Conservation (phyloP, 768 basidiomycete genomes). For the Pisolithus tinctorius region DNA sequence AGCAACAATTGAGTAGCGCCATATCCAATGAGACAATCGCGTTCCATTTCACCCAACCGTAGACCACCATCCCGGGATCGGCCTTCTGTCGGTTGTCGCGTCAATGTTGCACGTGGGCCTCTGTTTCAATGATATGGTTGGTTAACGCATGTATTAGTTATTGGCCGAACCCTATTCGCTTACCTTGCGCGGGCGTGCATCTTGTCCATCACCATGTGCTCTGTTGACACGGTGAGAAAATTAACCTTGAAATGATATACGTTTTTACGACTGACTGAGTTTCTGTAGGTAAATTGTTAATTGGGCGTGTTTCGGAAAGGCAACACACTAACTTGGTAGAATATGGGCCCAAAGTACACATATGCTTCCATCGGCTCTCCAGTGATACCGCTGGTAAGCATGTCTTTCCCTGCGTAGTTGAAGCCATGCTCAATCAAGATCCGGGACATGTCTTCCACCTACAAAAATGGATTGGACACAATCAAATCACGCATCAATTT, state of each 20-base stretch:
- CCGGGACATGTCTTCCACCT: conserved; percentile 98
- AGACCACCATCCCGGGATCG: conserved; percentile 96
- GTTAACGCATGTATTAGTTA: conserved; percentile 8
- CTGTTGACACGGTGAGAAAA: conserved; percentile 29
- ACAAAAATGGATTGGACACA: conserved; percentile 5
- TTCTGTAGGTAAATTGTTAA: conserved; percentile 45
- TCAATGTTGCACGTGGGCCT: conserved; percentile 93
- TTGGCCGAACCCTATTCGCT: conserved; percentile 17
- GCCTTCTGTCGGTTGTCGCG: conserved; percentile 97
- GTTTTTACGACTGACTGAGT: conserved; percentile 61
- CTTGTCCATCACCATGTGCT: conserved; percentile 99
- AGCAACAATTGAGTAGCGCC: conserved; percentile 96
- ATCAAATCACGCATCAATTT: conserved; percentile 2
- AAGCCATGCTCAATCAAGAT: conserved; percentile 94
- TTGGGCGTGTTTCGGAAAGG: conserved; percentile 5
- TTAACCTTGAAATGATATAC: conserved; percentile 3
- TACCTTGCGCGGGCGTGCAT: conserved; percentile 98
- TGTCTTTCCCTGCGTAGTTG: conserved; percentile 98
- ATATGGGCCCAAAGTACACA: conserved; percentile 98
- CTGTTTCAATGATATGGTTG: conserved; percentile 33
- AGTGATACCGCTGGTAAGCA: conserved; percentile 96
- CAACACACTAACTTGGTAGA: conserved; percentile 70
- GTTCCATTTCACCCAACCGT: conserved; percentile 98
- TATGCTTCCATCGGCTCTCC: conserved; percentile 96
- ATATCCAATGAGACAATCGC: conserved; percentile 96